Evolutionary conservation across 306 rosid species (phyloP), one percentile per base, ranked within the genome.

Genomic region (Inga laurina): DNA sequence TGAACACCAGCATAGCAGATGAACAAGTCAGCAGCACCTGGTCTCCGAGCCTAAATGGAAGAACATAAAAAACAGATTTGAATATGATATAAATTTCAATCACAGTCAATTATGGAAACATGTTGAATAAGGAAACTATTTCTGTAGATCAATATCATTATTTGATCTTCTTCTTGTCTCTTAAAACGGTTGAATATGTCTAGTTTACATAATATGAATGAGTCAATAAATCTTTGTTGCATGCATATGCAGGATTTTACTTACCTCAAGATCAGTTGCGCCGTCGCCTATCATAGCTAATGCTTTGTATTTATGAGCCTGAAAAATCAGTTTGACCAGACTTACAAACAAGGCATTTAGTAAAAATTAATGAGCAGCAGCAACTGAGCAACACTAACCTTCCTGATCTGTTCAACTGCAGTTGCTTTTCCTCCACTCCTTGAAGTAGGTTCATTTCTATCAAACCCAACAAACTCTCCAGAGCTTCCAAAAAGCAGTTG

Each of bases 271-370:
- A 87, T 96, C 99, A 56, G 99, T 96, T 11, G 97, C 97, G 62
- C 99, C 99, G 70, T 96, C 99, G n/a, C 99, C 98, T 12, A 90
- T 84, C 97, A 96, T 96, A 77, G 92, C 88, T 57, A 96, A 84
- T 76, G 86, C 45, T 78, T 92, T 93, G 91, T 89, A 94, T 76
- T 86, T 88, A 72, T 75, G 91, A 85, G 86, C 92, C 99, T 96
- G 90, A 78, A 88, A 89, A 84, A 80, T 21, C 88, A 88, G 79
- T 49, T 62, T 34, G 49, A 79, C 84, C 81, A 86, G 82, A 44
- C 84, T 75, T n/a, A 59, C 76, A 77, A 85, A 64, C 41, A 76
- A 81, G 70, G 72, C 34, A 75, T 52, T 75, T 18, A 52, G 15
- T 39, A 52, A 19, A 69, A 21, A 13, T 72, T 48, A 48, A 80